These are phyloP conservation scores for Daldinia grandis DNA, from an alignment of 495 filamentous ascomycete genomes.

Conservation along the genomic window DNA sequence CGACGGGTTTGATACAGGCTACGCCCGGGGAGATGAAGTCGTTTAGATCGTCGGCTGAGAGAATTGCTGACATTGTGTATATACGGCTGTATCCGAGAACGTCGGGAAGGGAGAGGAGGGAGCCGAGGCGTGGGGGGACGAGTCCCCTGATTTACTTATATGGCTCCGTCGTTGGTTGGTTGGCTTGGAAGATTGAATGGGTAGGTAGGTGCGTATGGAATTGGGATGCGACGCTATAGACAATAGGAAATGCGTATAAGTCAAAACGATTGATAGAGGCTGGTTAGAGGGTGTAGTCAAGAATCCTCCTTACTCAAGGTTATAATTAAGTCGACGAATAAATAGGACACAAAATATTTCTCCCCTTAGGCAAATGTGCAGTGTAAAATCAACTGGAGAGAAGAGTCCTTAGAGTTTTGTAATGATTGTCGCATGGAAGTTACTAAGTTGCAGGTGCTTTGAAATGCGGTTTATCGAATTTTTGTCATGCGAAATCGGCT, in stretches of 20 bases:
- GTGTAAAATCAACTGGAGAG: neutral
- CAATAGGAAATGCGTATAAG: neutral
- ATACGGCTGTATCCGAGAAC: slow-evolving; percentile 3
- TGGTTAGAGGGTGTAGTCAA: neutral
- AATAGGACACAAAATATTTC: neutral
- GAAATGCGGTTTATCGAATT: slow-evolving; percentile 50
- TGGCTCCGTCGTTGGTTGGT: slow-evolving; percentile 5
- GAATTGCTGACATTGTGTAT: slow-evolving; percentile 86
- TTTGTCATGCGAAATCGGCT: slow-evolving; percentile 43
- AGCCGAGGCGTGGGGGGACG: slow-evolving; percentile 12
- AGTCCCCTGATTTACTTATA: slow-evolving; percentile 13
- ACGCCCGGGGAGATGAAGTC: slow-evolving; percentile 98
- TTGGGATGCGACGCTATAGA: neutral
- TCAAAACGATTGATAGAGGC: neutral
- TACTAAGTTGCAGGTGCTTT: slow-evolving; percentile 47
- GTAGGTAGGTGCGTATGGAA: neutral
- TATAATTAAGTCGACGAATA: neutral
- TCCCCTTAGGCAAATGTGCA: neutral
- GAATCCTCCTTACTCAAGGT: neutral
- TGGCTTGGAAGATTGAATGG: neutral
- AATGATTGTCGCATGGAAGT: neutral
- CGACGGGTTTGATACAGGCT: slow-evolving; percentile 97
- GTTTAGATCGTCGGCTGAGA: slow-evolving; percentile 95
- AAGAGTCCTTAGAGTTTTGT: neutral
- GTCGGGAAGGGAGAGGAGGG: neutral